phyloP scores from a whole-genome alignment of 2,329 filamentous ascomycete species.

The Westerdykella aurantiaca region DNA sequence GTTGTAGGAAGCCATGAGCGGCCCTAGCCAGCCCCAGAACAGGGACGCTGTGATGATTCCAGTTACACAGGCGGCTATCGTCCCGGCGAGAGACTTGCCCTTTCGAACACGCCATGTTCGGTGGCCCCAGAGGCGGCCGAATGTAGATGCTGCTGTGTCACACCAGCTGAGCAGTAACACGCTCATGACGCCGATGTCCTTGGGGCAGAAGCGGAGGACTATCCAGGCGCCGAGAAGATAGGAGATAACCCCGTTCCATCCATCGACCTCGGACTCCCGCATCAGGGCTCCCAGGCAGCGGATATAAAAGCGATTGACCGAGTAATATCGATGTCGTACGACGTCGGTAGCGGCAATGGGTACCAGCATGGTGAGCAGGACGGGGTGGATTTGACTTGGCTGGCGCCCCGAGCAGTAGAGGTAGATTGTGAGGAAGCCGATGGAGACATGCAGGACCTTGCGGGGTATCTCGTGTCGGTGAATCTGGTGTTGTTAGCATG shows the following conservation, averaged over 20 bases:
- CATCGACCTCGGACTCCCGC: slow-evolving; percentile 90
- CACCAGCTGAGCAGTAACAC: slow-evolving; percentile 94
- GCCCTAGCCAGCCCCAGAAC: slow-evolving; percentile 86
- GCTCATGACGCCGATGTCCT: slow-evolving; percentile 85
- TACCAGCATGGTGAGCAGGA: slow-evolving; percentile 71
- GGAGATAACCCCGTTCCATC: slow-evolving; percentile 96
- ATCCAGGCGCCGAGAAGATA: slow-evolving; percentile 88
- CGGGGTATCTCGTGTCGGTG: slow-evolving; percentile 96
- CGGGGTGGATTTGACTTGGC: slow-evolving; percentile 71
- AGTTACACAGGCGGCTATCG: slow-evolving; percentile 72
- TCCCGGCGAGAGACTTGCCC: slow-evolving; percentile 89
- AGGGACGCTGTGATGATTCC: slow-evolving; percentile 76
- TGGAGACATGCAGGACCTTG: slow-evolving; percentile 89
- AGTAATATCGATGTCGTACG: slow-evolving; percentile 72
- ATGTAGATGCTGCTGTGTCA: slow-evolving; percentile 92
- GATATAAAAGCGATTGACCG: slow-evolving; percentile 85
- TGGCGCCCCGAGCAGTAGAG: slow-evolving; percentile 78
- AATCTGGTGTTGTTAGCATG: slow-evolving; percentile 34
- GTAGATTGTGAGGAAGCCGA: slow-evolving; percentile 86
- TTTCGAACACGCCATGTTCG: slow-evolving; percentile 80
- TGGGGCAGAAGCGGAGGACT: slow-evolving; percentile 80
- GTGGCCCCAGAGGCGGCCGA: slow-evolving; percentile 81
- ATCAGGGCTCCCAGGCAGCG: slow-evolving; percentile 80
- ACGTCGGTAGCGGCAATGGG: slow-evolving; percentile 80
- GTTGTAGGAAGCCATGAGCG: slow-evolving; percentile 39